These are phyloP conservation scores for Alternaria solani DNA, from an alignment of 2,329 filamentous ascomycete species.

Conservation along the genomic window DNA sequence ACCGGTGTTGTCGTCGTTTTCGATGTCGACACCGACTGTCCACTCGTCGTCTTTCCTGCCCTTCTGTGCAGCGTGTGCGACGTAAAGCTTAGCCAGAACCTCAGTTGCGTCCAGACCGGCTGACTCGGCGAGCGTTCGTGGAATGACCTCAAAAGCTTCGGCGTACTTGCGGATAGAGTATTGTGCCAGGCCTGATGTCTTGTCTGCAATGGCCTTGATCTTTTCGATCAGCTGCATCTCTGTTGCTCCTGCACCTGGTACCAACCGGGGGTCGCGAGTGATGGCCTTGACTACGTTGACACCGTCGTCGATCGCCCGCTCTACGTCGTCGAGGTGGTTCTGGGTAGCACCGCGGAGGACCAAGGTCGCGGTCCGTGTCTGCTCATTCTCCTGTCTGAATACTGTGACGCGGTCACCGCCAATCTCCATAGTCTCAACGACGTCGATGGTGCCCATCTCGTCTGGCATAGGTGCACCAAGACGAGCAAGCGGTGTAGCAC, in stretches of 20 bases:
- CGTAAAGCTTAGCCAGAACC: constrained; percentile 89
- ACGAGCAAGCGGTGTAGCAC: constrained; percentile 93
- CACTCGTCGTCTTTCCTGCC: constrained; percentile 73
- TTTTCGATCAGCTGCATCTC: constrained; percentile 94
- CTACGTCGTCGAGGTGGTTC: constrained; percentile 96
- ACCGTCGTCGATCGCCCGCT: constrained; percentile 95
- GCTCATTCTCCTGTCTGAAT: constrained; percentile 94
- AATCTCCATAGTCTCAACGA: constrained; percentile 97
- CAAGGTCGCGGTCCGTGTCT: constrained; percentile 90
- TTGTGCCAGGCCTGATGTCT: constrained; percentile 89
- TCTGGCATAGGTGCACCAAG: constrained; percentile 99
- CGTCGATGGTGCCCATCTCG: constrained; percentile 93
- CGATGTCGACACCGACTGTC: constrained; percentile 92
- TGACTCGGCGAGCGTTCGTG: constrained; percentile 91
- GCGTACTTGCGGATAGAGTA: constrained; percentile 98
- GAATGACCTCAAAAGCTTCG: constrained; percentile 97
- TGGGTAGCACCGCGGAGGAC: constrained; percentile 95
- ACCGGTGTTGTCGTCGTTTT: constrained; percentile 83
- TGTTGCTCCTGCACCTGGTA: constrained; percentile 92
- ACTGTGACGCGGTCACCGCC: constrained; percentile 98
- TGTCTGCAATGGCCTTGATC: constrained; percentile 88
- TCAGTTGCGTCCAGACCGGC: constrained; percentile 98
- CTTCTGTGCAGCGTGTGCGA: constrained; percentile 75
- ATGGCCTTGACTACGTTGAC: constrained; percentile 99
- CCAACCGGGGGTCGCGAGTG: constrained; percentile 87